Evolutionary conservation across 306 rosid genomes (phyloP).

Genomic region (Cicer bijugum): DNA sequence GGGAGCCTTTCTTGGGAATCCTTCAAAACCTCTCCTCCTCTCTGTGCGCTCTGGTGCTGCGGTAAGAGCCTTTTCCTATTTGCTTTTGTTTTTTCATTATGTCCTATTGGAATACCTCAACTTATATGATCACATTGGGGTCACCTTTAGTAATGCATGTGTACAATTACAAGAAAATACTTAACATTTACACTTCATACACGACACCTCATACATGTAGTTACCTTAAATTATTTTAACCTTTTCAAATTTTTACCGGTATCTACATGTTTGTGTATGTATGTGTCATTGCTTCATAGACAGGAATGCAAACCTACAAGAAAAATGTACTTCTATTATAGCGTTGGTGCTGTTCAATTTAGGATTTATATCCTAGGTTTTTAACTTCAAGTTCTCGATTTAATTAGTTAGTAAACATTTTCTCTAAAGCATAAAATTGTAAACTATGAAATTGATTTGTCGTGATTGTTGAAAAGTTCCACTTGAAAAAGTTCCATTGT

Average conservation of each 20-base stretch:
- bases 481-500: slow-evolving; percentile 1
- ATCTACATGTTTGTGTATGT: no score
- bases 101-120: slow-evolving; percentile 8
- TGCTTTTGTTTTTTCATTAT: background rate
- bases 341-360: slow-evolving; percentile 9
- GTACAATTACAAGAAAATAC: background rate
- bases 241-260: no score
- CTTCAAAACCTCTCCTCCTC: slow-evolving; percentile 84
- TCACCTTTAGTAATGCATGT: background rate
- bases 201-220: no score
- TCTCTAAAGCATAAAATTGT: background rate
- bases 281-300: no score
- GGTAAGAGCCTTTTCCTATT: slow-evolving; percentile 48
- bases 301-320: slow-evolving; percentile 9
- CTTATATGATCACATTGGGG: background rate
- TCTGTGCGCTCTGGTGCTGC: slow-evolving; percentile 99
- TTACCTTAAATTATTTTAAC: no score
- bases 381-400: background rate
- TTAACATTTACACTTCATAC: no score
- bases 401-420: background rate
- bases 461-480: slow-evolving; percentile 3
- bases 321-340: background rate
- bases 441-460: slow-evolving; percentile 14
- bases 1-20: slow-evolving; percentile 79
- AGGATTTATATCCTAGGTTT: background rate